phyloP scores from a whole-genome alignment of 441 rosid species.

The Adansonia madagascariensis region DNA sequence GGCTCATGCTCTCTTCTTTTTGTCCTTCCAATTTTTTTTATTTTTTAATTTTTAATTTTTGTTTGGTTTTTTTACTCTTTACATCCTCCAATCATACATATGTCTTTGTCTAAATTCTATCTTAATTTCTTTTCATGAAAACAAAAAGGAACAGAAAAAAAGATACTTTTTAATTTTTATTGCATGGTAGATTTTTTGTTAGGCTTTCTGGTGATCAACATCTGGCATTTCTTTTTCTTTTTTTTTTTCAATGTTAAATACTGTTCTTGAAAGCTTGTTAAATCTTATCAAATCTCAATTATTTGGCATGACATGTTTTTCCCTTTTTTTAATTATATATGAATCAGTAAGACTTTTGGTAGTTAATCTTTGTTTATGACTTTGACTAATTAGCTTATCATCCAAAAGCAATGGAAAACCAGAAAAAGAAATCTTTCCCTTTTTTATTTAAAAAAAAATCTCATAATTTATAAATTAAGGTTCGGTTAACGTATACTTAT shows the following conservation, averaged over 20 bases:
- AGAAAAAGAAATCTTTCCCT: not conserved
- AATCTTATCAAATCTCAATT: not conserved
- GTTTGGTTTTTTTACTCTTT: not conserved
- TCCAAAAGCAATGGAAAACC: not conserved
- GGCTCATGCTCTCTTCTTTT: not conserved
- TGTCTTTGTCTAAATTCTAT: constrained; percentile 17
- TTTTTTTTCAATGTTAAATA: not conserved
- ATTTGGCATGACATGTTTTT: not conserved
- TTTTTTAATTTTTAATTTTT: not conserved
- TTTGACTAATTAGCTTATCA: not conserved
- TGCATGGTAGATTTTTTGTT: constrained; percentile 2
- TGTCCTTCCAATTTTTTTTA: constrained; percentile 6
- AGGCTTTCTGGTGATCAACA: constrained; percentile 4
- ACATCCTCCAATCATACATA: constrained; percentile 28
- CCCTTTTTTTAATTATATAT: not conserved
- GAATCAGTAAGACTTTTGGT: not conserved
- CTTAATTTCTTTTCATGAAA: not conserved
- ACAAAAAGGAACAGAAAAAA: not conserved
- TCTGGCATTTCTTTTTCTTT: not conserved
- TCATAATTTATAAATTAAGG: not conserved
- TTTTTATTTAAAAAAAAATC: no score
- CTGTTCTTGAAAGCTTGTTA: not conserved
- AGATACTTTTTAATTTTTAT: no score
- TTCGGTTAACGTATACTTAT: not conserved
- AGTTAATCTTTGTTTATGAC: not conserved